Base-by-base conservation (phyloP, 768 basidiomycete genomes). In the Mycena vulgaris region DNA sequence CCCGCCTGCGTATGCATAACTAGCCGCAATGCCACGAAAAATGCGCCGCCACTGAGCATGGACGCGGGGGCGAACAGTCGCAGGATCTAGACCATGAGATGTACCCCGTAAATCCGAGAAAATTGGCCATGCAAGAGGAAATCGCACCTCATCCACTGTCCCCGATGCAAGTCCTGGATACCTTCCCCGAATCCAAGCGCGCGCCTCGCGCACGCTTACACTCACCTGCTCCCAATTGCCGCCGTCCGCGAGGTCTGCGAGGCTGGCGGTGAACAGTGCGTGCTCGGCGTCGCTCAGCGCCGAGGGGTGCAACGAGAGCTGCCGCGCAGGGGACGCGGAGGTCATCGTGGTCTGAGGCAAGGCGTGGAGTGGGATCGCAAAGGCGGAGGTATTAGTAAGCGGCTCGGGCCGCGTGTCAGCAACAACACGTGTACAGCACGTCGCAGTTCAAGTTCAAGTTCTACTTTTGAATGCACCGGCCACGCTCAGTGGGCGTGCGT, bases 231-330 rank as follows among this genome's bases (percentile, higher is more conserved):
- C 66, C 69, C 65, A 70, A 48, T 66, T 76, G 31, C 16, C 40
- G 25, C 30, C 9, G 30, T 72, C 71, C 9, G 52, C 63, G 55
- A 85, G 77, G 52, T 83, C 86, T 33, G 75, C 70, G 65, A 89
- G 80, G n/a, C 86, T 83, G n/a, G 81, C 69, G 14, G 83, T 86
- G 78, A 87, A 89, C 37, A 86, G 75, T 35, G 76, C 58, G 75
- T 88, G 86, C 69, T 89, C 88, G 33, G 78, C 72, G 73, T 89
- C 84, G 64, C 82, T 88, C 69, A 89, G 85, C 0, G 88, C 88
- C 39, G 89, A 89, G 27, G 83, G 80, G 59, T 89, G 88, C 17
- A 89, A 83, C 10, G 79, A 82, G 11, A 89, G 80, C n/a, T 84
- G 81, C 52, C 89, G 73, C 19, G 71, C 39, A 40, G 64, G 0